phyloP scores from a whole-genome alignment of 2,329 filamentous ascomycete genomes.

The Penicillium sp. region DNA sequence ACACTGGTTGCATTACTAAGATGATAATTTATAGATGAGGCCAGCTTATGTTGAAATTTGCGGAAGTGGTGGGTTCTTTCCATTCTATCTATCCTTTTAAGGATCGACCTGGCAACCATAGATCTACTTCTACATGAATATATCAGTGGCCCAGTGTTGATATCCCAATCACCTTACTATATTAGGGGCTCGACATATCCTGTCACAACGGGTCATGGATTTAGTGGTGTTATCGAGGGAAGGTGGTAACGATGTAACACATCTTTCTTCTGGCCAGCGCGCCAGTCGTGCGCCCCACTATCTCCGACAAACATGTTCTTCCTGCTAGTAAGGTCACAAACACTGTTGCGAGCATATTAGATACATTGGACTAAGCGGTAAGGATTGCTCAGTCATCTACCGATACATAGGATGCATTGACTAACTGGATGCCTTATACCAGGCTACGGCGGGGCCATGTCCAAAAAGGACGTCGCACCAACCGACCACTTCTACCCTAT shows the following conservation, averaged over 20 bases:
- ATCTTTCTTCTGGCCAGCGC: conserved; percentile 55
- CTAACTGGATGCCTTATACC: too few relatives aligned
- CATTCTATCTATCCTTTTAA: neutral
- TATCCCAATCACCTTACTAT: conserved; percentile 53
- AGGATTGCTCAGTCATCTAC: conserved; percentile 32
- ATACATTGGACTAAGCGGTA: conserved; percentile 52
- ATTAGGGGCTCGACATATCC: conserved; percentile 59
- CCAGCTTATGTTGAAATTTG: conserved; percentile 31
- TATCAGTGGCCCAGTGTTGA: conserved; percentile 50
- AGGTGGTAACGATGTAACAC: conserved; percentile 51
- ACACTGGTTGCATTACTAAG: neutral
- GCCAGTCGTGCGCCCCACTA: conserved; percentile 61
- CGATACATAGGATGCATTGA: too few relatives aligned
- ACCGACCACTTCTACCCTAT: conserved; percentile 27
- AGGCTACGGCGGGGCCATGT: conserved; percentile 32
- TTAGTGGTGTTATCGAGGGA: conserved; percentile 60
- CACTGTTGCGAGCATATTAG: conserved; percentile 61
- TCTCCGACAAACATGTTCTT: conserved; percentile 57
- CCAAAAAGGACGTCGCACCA: conserved; percentile 27
- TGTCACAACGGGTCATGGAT: conserved; percentile 65
- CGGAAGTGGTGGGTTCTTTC: conserved; percentile 15
- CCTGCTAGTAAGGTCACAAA: conserved; percentile 53
- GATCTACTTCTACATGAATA: conserved; percentile 58
- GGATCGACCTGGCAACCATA: conserved; percentile 9
- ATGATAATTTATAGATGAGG: conserved; percentile 11